These are phyloP conservation scores for Botrytis fragariae DNA, from an alignment of 2,329 filamentous ascomycete genomes.

Conservation along the genomic window DNA sequence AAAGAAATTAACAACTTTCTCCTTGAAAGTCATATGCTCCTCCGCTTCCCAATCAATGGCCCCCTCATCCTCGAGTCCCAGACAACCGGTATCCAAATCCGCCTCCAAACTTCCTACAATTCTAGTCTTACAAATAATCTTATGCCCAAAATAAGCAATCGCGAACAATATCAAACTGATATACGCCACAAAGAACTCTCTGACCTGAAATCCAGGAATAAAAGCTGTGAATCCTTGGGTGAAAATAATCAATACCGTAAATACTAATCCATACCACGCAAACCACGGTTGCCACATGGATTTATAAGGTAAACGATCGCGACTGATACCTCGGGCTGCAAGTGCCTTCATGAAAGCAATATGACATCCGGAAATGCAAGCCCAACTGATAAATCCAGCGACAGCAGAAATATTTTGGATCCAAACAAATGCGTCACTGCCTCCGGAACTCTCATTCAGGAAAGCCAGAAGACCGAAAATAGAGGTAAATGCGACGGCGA, in stretches of 20 bases:
- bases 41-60: background rate
- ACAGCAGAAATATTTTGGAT: slow-evolving; percentile 68
- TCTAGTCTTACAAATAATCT: slow-evolving; percentile 42
- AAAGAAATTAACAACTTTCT: slow-evolving; percentile 1
- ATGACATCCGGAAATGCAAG: slow-evolving; percentile 62
- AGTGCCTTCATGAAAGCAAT: slow-evolving; percentile 64
- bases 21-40: background rate
- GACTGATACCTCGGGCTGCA: slow-evolving; percentile 53
- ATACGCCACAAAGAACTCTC: slow-evolving; percentile 63
- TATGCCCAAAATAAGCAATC: slow-evolving; percentile 60
- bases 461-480: slow-evolving; percentile 63
- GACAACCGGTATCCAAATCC: slow-evolving; percentile 44
- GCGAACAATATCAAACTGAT: slow-evolving; percentile 63
- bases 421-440: slow-evolving; percentile 67
- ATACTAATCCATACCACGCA: slow-evolving; percentile 63
- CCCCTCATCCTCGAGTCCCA: slow-evolving; percentile 19
- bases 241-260: slow-evolving; percentile 61
- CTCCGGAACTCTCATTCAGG: slow-evolving; percentile 60
- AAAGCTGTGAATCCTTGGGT: slow-evolving; percentile 70
- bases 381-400: slow-evolving; percentile 69
- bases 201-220: slow-evolving; percentile 56
- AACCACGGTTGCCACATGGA: slow-evolving; percentile 63
- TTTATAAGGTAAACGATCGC: slow-evolving; percentile 57
- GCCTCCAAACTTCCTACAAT: slow-evolving; percentile 43
- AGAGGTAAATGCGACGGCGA: slow-evolving; percentile 53